These are phyloP conservation scores for Alternaria dauci DNA, from an alignment of 2,329 filamentous ascomycete species.

Conservation along the genomic window DNA sequence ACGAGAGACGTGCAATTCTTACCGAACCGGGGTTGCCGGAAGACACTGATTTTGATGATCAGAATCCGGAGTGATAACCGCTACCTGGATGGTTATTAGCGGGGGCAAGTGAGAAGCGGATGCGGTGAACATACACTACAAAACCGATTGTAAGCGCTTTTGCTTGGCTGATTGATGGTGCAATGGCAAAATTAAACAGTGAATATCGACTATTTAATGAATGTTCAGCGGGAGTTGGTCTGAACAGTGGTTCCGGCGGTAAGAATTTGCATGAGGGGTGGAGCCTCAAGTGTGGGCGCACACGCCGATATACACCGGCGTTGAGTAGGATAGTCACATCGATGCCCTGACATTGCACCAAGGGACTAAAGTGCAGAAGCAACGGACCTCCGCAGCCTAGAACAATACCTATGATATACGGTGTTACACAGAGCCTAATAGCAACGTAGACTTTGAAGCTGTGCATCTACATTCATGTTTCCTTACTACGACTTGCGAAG, in stretches of 20 bases:
- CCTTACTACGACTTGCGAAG: too few relatives aligned
- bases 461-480: too few relatives aligned
- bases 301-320: slow-evolving; percentile 1
- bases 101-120: slow-evolving; percentile 7
- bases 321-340: not conserved
- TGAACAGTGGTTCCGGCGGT: too few relatives aligned
- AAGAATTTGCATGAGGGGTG: not conserved
- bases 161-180: slow-evolving; percentile 10
- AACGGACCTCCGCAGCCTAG: too few relatives aligned
- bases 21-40: slow-evolving; percentile 20
- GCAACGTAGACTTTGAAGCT: too few relatives aligned
- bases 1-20: too few relatives aligned
- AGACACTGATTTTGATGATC: slow-evolving; percentile 2
- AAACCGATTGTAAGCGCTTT: slow-evolving; percentile 15
- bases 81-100: slow-evolving; percentile 12
- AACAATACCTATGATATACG: too few relatives aligned
- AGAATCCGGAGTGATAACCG: slow-evolving; percentile 24
- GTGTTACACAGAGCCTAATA: too few relatives aligned
- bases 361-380: too few relatives aligned
- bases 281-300: not conserved
- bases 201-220: accelerated
- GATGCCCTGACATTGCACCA: too few relatives aligned
- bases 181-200: not conserved
- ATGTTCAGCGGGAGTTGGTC: too few relatives aligned
- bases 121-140: slow-evolving; percentile 13